Evolutionary conservation across 2,329 filamentous ascomycete genomes (phyloP), one percentile per base, ranked within the genome.

Genomic region (Leptosphaerulina australis): DNA sequence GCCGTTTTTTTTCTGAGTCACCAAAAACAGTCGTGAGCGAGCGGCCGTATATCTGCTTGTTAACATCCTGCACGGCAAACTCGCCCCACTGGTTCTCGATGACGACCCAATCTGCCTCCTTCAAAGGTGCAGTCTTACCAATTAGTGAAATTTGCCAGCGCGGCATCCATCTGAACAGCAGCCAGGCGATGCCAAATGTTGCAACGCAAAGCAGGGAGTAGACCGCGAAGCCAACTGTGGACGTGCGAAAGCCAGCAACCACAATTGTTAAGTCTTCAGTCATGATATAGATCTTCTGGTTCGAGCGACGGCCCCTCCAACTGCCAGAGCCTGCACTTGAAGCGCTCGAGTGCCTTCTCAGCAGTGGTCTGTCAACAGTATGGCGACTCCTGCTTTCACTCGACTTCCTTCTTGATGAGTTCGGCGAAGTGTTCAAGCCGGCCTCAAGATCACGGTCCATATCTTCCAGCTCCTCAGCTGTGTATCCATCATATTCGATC

Each of bases 71-170:
- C n/a, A 94, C 83, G 10, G 82, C 80, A 72, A 97, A 88, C 72
- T 97, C 93, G 39, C 89, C 88, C 93, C 94, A 97, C 81, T 97
- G 91, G 66, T 99, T 97, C 81, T 97, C 94, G 57, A 97, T 83
- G 21, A 96, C 92, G 33, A 96, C 87, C 94, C 95, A 99, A 52
- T 89, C 81, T 65, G 90, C 94, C 45, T 88, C 83, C 44, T 82
- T 81, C 22, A 99, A 77, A 2, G 89, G 79, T 12, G 83, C 83
- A 4, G 85, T 76, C 44, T 78, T 82, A 21, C 94, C 94, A 30
- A 90, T 79, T 31, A 97, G 70, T 38, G 81, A 82, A 39, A 97
- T 86, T 63, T 90, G 86, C 90, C 90, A 96, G 50, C 86, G 83
- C 4, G 94, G 95, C 44, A 97, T 73, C 94, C 94, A 99, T 55